Evolutionary conservation across 2,329 filamentous ascomycete species (phyloP).

Genomic region (Paecilomyces fulvus): DNA sequence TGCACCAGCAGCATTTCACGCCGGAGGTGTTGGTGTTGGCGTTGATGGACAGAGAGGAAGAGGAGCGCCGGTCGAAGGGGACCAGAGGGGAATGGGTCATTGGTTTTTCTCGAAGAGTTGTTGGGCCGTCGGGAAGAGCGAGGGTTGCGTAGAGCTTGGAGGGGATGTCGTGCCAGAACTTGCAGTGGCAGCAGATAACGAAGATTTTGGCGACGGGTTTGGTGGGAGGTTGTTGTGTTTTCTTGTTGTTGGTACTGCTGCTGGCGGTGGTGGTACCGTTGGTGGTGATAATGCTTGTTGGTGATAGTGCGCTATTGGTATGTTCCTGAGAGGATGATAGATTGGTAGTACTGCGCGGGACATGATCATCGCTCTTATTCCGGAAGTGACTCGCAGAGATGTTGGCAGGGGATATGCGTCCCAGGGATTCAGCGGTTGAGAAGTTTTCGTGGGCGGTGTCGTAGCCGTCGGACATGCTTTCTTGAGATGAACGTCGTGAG

Average conservation of each 20-base stretch:
- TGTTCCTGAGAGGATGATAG: neutral
- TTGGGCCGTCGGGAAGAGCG: slow-evolving; percentile 16
- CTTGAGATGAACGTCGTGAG: neutral
- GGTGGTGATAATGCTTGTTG: neutral
- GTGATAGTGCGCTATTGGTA: neutral
- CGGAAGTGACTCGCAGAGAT: neutral
- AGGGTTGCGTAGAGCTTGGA: slow-evolving; percentile 30
- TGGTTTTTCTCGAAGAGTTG: neutral
- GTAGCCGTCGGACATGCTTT: neutral
- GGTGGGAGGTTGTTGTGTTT: slow-evolving; percentile 4
- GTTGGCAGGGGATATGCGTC: neutral
- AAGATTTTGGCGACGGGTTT: slow-evolving; percentile 30
- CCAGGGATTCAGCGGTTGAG: neutral
- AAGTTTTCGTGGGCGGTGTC: neutral
- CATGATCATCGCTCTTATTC: neutral
- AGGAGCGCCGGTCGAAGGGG: neutral
- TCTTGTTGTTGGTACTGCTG: slow-evolving; percentile 2
- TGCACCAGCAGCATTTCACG: slow-evolving; percentile 64
- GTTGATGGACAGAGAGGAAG: neutral
- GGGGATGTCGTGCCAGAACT: slow-evolving; percentile 36
- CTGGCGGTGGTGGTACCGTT: neutral
- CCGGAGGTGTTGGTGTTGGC: neutral
- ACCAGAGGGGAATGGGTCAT: neutral
- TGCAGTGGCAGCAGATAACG: slow-evolving; percentile 36
- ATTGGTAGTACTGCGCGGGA: neutral